phyloP scores from a whole-genome alignment of 345 rosid species.

The Limnanthes douglasii region DNA sequence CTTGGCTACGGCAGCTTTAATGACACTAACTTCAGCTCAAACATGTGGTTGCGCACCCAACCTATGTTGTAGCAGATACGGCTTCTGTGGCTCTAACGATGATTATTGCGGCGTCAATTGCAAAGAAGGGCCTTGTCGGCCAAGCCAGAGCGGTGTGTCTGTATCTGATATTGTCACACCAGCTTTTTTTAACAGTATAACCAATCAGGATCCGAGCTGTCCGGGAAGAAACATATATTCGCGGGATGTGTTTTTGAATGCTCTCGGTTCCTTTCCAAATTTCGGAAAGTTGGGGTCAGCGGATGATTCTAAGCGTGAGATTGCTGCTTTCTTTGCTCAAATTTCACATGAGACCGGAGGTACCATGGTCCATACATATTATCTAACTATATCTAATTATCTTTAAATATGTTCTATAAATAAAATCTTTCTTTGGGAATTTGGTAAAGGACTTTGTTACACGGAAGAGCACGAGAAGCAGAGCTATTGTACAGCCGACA shows the following conservation, averaged over 20 bases:
- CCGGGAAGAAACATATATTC: constrained; percentile 28
- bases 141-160: constrained; percentile 3
- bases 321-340: constrained; percentile 44
- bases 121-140: constrained; percentile 6
- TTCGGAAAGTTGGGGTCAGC: constrained; percentile 21
- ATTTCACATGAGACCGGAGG: constrained; percentile 50
- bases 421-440: too few relatives aligned
- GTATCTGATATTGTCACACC: constrained; percentile 21
- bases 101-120: constrained; percentile 9
- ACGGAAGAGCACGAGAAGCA: too few relatives aligned
- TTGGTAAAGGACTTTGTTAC: too few relatives aligned
- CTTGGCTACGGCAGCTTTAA: too few relatives aligned
- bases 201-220: constrained; percentile 13
- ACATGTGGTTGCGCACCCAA: constrained; percentile 23
- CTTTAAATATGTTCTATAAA: too few relatives aligned
- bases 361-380: too few relatives aligned
- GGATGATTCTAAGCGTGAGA: constrained; percentile 22
- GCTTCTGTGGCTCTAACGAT: constrained; percentile 4
- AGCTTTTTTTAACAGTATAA: constrained; percentile 23
- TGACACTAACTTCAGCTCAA: too few relatives aligned
- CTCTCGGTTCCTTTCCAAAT: background rate
- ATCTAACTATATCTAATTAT: too few relatives aligned
- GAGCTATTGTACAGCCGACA: too few relatives aligned
- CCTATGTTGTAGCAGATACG: constrained; percentile 8
- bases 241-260: constrained; percentile 17